These are phyloP conservation scores for Halophytophthora polymorphica DNA, from an alignment of 352 stramenopile species.

Conservation along the genomic window DNA sequence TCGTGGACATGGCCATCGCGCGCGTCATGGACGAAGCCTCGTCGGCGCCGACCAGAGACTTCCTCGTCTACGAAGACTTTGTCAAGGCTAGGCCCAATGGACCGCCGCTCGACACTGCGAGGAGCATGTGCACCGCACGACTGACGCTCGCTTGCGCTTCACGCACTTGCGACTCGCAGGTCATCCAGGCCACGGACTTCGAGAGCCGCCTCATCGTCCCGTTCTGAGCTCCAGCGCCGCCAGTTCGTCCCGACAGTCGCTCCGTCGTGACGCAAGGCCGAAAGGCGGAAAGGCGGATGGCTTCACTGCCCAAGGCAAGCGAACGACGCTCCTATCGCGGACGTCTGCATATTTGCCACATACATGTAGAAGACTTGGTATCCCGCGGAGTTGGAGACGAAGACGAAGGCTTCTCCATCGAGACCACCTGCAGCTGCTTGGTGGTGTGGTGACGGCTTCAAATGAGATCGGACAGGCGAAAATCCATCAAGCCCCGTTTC, in stretches of 20 bases:
- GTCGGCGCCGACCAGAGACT: conserved; percentile 41
- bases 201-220: conserved; percentile 52
- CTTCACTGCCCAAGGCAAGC: too few species aligned
- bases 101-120: background rate
- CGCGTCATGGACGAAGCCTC: conserved; percentile 53
- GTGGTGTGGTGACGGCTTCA: too few species aligned
- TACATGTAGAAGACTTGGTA: too few species aligned
- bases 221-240: conserved; percentile 33
- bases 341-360: too few species aligned
- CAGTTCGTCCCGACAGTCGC: conserved; percentile 8
- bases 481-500: too few species aligned
- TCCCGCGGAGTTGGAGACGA: too few species aligned
- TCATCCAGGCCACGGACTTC: conserved; percentile 59
- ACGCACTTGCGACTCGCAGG: conserved; percentile 22
- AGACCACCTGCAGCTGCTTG: too few species aligned
- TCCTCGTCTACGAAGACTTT: conserved; percentile 59
- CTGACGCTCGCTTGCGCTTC: conserved; percentile 1
- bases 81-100: conserved; percentile 30
- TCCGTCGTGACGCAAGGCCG: conserved; percentile 7
- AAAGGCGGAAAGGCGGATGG: too few species aligned
- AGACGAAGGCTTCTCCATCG: too few species aligned
- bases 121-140: conserved; percentile 1
- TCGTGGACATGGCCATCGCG: conserved; percentile 36
- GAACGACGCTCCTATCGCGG: too few species aligned
- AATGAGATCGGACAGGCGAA: too few species aligned